Conservation (phyloP, 2,329 filamentous ascomycete species). For the Lizonia empirigonia region DNA sequence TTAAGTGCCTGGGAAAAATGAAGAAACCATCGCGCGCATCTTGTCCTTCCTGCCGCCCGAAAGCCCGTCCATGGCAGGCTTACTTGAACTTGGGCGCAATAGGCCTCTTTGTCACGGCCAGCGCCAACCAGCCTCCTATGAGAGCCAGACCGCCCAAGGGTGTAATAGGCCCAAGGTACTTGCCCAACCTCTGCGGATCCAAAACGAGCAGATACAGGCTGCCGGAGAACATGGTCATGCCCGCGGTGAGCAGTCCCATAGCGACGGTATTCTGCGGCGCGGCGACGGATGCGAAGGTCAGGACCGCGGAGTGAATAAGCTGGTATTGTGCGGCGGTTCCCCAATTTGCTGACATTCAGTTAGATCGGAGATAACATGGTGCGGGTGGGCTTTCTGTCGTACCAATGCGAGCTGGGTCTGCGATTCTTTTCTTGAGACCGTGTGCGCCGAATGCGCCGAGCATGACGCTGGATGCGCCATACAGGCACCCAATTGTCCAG, state of each 20-base stretch:
- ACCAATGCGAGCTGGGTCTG: conserved; percentile 62
- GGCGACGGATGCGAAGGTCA: conserved; percentile 61
- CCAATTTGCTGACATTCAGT: conserved; percentile 55
- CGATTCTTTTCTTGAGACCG: conserved; percentile 65
- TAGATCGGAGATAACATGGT: not conserved
- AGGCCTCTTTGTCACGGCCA: conserved; percentile 45
- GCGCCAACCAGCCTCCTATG: conserved; percentile 67
- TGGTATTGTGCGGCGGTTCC: conserved; percentile 71
- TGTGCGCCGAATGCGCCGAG: conserved; percentile 72
- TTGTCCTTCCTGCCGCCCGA: too few species aligned
- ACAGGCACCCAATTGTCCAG: conserved; percentile 67
- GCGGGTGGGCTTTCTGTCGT: not conserved
- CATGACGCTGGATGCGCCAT: conserved; percentile 65
- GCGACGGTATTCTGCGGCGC: conserved; percentile 63
- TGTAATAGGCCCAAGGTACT: conserved; percentile 66
- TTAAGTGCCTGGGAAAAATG: too few species aligned
- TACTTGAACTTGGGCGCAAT: conserved; percentile 25
- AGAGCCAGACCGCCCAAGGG: conserved; percentile 68
- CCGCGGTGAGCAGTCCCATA: conserved; percentile 64
- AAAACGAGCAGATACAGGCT: conserved; percentile 68
- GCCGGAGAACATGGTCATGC: conserved; percentile 71
- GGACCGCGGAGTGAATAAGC: conserved; percentile 66
- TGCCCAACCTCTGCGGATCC: conserved; percentile 63
- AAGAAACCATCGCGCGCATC: too few species aligned
- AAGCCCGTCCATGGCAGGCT: too few species aligned